Evolutionary conservation across 2,329 filamentous ascomycete genomes (phyloP).

Genomic region (Sporothrix inflata): DNA sequence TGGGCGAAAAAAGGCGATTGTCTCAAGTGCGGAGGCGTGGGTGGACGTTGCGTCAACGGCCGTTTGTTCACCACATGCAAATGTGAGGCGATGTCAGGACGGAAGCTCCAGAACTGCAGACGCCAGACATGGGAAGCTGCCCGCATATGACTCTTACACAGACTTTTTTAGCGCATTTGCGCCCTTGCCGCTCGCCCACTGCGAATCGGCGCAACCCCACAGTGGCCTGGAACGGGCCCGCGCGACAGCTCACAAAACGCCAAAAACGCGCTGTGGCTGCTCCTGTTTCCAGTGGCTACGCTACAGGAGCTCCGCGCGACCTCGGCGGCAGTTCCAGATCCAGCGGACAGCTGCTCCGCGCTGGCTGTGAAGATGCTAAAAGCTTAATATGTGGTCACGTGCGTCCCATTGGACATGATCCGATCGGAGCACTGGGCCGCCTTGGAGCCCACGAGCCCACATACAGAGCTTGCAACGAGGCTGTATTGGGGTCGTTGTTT

Average conservation of each 20-base stretch:
- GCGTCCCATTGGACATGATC: neutral
- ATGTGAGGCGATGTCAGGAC: slow-evolving; percentile 20
- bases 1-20: neutral
- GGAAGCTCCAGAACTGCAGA: neutral
- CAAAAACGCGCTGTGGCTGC: neutral
- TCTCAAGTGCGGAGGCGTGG: neutral
- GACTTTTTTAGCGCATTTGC: slow-evolving; percentile 23
- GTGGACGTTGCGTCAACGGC: neutral
- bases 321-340: neutral
- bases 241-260: neutral
- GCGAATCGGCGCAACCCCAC: slow-evolving; percentile 1
- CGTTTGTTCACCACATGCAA: slow-evolving; percentile 5
- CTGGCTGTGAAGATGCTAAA: neutral
- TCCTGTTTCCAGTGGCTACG: neutral
- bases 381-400: slow-evolving; percentile 4
- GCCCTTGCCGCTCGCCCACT: slow-evolving; percentile 11
- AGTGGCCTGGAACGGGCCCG: slow-evolving; percentile 4
- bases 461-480: neutral
- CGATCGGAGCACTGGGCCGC: neutral
- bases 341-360: neutral
- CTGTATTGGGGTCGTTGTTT: too few species aligned
- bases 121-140: slow-evolving; percentile 10
- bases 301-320: neutral
- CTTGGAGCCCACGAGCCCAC: neutral
- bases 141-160: slow-evolving; percentile 11